Evolutionary conservation across 108 stramenopile species (phyloP), one percentile per base, ranked within the genome.

Genomic region (Fistulifera solaris): DNA sequence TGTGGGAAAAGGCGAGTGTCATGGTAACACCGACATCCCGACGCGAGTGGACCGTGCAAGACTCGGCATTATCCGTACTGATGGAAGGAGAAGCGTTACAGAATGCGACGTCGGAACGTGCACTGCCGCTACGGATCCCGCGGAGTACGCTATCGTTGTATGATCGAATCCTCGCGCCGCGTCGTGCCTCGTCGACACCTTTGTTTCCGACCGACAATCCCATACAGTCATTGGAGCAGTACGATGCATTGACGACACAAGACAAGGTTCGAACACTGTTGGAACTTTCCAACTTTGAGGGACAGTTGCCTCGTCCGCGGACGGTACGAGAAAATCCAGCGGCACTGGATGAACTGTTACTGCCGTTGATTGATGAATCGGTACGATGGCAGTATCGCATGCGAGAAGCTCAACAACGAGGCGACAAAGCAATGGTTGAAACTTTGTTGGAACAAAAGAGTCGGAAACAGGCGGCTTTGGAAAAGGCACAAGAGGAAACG

Each of bases 301-400:
- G 80, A 8, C 28, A 43, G 38, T 65, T 87, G 17, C 83, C 86
- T 8, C 59, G 89, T 25, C 85, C 85, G 15, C 76, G 89, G 15
- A 76, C 65, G 0, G 54, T 87, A 7, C 52, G 72, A 46, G 50
- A 15, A 52, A 38, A 19, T 1, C 19, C 27, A 38, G 67, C 54
- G 31, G 67, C 81, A 0, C 50, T 94, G 60, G 86, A 94, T 63
- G 61, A 78, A 21, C 48, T 89, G 23, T 65, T 94, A 21, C 27
- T 94, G n/a, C 88, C 87, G 17, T 46, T 81, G 44, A 70, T 94
- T 46, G 92, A 94, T 58, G 87, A 89, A 67, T 67, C 78, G 1
- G 78, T 86, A 0, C 87, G 92, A 38, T 65, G 79, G 0, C 80
- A 86, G 28, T 75, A 73, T 64, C 58, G 54, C 14, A 80, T 94